Base-by-base conservation (phyloP, 2,329 filamentous ascomycete genomes). In the Cladorrhinum sp. region DNA sequence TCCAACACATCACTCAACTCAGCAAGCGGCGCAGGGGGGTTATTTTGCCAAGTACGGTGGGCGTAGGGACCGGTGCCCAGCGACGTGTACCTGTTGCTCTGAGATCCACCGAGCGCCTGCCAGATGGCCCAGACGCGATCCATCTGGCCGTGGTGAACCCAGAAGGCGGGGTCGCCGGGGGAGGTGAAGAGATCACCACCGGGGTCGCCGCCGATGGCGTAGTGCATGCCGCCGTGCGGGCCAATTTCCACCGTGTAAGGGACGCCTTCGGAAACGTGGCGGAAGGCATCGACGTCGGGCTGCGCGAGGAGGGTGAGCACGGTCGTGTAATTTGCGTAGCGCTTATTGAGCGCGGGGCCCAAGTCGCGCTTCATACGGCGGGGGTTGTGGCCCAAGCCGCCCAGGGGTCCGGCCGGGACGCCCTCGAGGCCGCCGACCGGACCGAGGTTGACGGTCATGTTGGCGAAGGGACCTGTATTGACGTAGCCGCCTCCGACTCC, bases 401-500 rank as follows among this genome's bases (percentile, higher is more conserved):
- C 59, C 9, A 55, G 38, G 3, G 61, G 61, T 13, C 65, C 64
- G n/a, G 62, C 52, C 1, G 59, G 54, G 57, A 72, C 72, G 36
- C 58, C 58, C 8, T 54, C 65, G 1, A 61, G 38, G 1, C 59
- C 59, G 24, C 57, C 67, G 6, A 72, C 70, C 13, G 77, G 77
- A 0, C 77, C 77, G 1, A 79, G 68, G 58, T 75, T 78, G 57
- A 79, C 72, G 1, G 61, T 70, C 67, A 76, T 73, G 63, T 77
- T 68, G 70, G 53, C 55, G n/a, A 65, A 66, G 49, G 65, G 61
- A 10, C 64, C 65, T 0, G 72, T 75, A 13, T 69, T 74, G 2
- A 86, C 74, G 67, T 82, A 85, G 23, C 83, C 84, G 41, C 84
- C 83, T 3, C 85, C 84, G 2, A 72, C 74, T 6, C 81, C 83